phyloP scores from a whole-genome alignment of 169 alveolate species.

The Cryptosporidium ubiquitum region DNA sequence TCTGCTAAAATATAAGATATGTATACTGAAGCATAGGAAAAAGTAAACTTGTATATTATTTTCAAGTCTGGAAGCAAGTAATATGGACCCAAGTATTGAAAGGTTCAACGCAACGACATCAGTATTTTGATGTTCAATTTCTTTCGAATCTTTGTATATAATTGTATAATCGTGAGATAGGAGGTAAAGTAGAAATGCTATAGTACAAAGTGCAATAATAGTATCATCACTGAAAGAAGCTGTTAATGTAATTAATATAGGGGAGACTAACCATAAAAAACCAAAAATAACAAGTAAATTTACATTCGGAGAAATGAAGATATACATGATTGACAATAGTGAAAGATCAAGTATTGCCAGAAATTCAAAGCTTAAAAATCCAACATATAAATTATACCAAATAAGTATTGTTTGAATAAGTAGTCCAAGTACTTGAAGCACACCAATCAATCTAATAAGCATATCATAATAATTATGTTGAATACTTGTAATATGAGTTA shows the following conservation, averaged over 20 bases:
- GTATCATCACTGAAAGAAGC: conserved; percentile 72
- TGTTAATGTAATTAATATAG: conserved; percentile 45
- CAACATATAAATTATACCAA: conserved; percentile 63
- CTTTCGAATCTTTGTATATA: conserved; percentile 53
- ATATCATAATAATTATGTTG: conserved; percentile 43
- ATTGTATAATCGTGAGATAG: conserved; percentile 55
- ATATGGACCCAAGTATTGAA: conserved; percentile 62
- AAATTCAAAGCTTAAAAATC: conserved; percentile 50
- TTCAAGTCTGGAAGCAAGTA: conserved; percentile 73
- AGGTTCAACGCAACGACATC: conserved; percentile 56
- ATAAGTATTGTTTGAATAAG: conserved; percentile 45
- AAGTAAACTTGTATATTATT: conserved; percentile 59
- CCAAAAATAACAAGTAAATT: conserved; percentile 62
- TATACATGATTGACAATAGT: conserved; percentile 48
- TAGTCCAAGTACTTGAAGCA: conserved; percentile 56
- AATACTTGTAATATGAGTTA: conserved; percentile 33
- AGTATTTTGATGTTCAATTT: conserved; percentile 48
- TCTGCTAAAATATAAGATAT: conserved; percentile 54
- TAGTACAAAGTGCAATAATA: conserved; percentile 33
- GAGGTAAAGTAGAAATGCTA: conserved; percentile 36
- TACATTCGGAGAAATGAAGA: conserved; percentile 55
- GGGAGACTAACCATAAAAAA: conserved; percentile 54
- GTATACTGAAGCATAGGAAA: conserved; percentile 52
- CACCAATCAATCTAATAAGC: conserved; percentile 46
- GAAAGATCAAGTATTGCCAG: conserved; percentile 41